Evolutionary conservation across 1,284 basidiomycete genomes (phyloP), one percentile per base, ranked within the genome.

Genomic region (Ganoderma resinaceum): DNA sequence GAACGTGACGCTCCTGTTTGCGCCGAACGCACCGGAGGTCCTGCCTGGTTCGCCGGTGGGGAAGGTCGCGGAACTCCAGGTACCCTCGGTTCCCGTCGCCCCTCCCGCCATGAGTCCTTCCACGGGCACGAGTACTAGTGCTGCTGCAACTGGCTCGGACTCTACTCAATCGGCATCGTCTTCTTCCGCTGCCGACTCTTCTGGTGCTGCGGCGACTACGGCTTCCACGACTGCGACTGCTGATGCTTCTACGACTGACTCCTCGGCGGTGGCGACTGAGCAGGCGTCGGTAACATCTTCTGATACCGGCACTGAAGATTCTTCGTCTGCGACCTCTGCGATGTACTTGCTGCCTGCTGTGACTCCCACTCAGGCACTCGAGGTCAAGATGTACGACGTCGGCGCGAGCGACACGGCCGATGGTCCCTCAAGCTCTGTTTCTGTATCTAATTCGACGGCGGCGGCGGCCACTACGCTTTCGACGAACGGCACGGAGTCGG

Each of bases 1-100:
- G 70, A 83, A 82, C 62, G 86, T 87, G 26, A 83, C 82, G 1
- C 79, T 89, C 14, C 76, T 84, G 16, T 88, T 87, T 73, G 80
- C 78, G 2, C 82, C 85, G 11, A 73, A 74, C 9, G 71, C 74
- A 7, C 79, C 81, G 16, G 78, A 80, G 58, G 76, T 82, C 9
- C n/a, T 49, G 66, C 35, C 60, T 35, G 5, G 29, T 35, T 57
- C 61, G 18, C 42, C 58, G 18, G 55, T 38, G 14, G 67, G 43
- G 42, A 65, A 69, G 55, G 35, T 55, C 7, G 63, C 62, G 18
- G 49, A 49, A 9, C 46, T 26, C 23, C 46, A 9, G 2, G 46
- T 26, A 3, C 20, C 14, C 46, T 26, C 46, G 46, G 46, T 49
- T 9, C 14, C 46, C 23, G 23, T 29, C 7, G 35, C 61, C 23